Evolutionary conservation across 129 eudicot genomes (phyloP).

Genomic region (Kitagawia praeruptora): DNA sequence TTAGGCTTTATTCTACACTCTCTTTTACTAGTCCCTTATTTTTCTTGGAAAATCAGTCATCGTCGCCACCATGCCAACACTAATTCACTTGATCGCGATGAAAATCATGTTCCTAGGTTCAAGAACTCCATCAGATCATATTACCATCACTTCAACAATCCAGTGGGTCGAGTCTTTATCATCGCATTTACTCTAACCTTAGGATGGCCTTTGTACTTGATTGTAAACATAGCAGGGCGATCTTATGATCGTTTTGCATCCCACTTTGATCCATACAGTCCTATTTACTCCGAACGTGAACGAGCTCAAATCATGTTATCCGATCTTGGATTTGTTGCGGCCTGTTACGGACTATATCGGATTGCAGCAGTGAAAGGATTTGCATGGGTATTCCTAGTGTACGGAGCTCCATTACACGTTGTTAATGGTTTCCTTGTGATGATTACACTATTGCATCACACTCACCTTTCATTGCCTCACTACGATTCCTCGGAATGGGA

Average conservation of each 20-base stretch:
- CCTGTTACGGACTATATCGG: background rate
- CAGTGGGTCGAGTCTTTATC: background rate
- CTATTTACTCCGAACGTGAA: conserved; percentile 1
- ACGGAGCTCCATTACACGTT: background rate
- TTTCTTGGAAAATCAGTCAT: conserved; percentile 2
- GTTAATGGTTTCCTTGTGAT: conserved; percentile 2
- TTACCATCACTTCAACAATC: conserved; percentile 7
- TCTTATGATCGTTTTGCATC: conserved; percentile 6
- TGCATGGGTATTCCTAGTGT: background rate
- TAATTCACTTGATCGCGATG: conserved; percentile 1
- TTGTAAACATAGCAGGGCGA: background rate
- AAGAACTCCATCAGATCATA: background rate
- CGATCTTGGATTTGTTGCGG: background rate
- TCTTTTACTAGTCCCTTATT: background rate
- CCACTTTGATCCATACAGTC: conserved; percentile 5
- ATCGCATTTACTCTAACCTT: background rate
- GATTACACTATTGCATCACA: background rate
- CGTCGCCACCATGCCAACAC: conserved; percentile 7
- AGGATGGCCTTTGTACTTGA: conserved; percentile 7
- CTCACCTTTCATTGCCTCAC: background rate
- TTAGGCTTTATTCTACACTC: conserved; percentile 6
- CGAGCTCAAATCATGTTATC: conserved; percentile 2
- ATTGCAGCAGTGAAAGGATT: background rate
- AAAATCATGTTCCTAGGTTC: conserved; percentile 7
- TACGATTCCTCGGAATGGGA: background rate